These are phyloP conservation scores for Psilocybe mexicana DNA, from an alignment of 1,284 basidiomycete genomes.

Conservation along the genomic window DNA sequence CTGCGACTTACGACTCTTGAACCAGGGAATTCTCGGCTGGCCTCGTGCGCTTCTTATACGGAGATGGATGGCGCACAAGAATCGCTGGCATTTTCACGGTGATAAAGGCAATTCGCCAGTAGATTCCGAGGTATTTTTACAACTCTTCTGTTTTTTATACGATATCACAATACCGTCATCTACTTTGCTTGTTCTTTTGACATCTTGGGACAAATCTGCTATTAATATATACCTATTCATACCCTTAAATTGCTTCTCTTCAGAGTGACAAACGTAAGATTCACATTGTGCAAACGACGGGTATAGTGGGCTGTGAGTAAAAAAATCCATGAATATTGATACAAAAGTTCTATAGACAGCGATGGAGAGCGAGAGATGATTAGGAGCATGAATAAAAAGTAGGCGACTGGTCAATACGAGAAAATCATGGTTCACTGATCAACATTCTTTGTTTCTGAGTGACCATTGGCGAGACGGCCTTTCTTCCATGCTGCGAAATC, in stretches of 20 bases:
- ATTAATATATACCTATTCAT: conserved; percentile 17
- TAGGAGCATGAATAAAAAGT: conserved; percentile 5
- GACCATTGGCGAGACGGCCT: conserved; percentile 13
- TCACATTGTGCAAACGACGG: background rate
- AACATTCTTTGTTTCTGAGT: conserved; percentile 9
- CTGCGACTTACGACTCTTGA: conserved; percentile 1
- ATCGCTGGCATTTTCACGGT: conserved; percentile 52
- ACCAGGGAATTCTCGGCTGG: conserved; percentile 78
- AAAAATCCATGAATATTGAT: conserved; percentile 10
- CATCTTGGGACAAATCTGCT: conserved; percentile 7
- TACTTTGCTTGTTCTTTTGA: background rate
- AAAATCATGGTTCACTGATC: conserved; percentile 3
- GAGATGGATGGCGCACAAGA: conserved; percentile 63
- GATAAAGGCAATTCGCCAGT: conserved; percentile 24
- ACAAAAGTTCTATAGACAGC: conserved; percentile 9
- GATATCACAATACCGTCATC: background rate
- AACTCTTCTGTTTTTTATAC: background rate
- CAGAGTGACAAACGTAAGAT: background rate
- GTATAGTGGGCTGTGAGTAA: conserved; percentile 9
- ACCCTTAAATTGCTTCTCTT: background rate
- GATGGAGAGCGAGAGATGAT: conserved; percentile 10
- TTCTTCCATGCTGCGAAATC: conserved; percentile 73
- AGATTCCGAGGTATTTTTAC: conserved; percentile 3
- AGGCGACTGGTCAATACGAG: background rate
- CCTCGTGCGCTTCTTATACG: conserved; percentile 75